phyloP scores from a whole-genome alignment of 2,329 filamentous ascomycete species.

The Clarireedia hainanense region DNA sequence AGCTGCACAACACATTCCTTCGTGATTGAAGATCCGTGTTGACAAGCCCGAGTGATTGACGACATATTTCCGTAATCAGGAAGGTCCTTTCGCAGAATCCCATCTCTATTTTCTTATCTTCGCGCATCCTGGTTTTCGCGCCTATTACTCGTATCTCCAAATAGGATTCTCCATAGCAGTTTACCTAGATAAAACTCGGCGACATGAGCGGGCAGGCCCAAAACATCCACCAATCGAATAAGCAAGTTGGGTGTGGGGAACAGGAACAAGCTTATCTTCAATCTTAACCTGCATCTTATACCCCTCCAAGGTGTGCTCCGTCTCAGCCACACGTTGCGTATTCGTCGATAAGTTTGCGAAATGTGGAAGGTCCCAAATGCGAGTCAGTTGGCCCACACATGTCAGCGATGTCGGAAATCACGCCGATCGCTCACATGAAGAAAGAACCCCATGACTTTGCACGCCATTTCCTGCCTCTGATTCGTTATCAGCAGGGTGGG shows the following conservation, averaged over 20 bases:
- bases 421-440: not conserved
- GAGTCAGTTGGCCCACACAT: not conserved
- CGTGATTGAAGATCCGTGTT: not conserved
- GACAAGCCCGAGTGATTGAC: not conserved
- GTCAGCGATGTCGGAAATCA: not conserved
- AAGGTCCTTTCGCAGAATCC: not conserved
- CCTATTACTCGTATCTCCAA: not conserved
- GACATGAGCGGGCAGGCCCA: not conserved
- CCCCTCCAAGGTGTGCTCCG: not conserved
- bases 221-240: conserved; percentile 1
- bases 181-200: not conserved
- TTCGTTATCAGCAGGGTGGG: too few relatives aligned
- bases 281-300: not conserved
- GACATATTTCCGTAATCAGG: conserved; percentile 4
- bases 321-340: not conserved
- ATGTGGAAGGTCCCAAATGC: not conserved
- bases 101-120: conserved; percentile 6
- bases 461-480: too few relatives aligned
- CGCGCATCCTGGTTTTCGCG: not conserved
- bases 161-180: not conserved
- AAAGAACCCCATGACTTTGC: not conserved
- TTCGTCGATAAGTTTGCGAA: not conserved
- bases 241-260: not conserved
- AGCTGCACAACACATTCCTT: not conserved
- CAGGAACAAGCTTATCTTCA: conserved; percentile 4